Percentiles rank a stretch among this genome's conserved stretches.
Evolutionary conservation across 805 yeast species (phyloP).

Genomic region (Nakazawaea wyomingensis): DNA sequence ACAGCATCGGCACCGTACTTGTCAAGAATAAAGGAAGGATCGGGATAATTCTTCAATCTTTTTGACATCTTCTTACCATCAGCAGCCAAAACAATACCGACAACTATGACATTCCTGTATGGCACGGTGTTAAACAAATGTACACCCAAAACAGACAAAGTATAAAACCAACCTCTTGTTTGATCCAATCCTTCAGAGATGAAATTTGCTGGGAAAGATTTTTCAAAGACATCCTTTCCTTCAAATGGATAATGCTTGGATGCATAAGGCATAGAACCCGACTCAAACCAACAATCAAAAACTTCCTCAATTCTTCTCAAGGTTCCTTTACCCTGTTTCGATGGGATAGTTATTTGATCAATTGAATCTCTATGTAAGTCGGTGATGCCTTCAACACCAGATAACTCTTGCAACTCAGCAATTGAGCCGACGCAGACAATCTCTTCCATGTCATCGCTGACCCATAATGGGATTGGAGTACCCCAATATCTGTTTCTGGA

Average conservation of each 20-base stretch:
- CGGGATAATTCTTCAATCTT: constrained; percentile 96
- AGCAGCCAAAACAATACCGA: constrained; percentile 94
- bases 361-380: constrained; percentile 94
- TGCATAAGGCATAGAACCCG: constrained; percentile 99
- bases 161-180: constrained; percentile 99
- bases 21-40: constrained; percentile 75
- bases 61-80: constrained; percentile 99
- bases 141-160: constrained; percentile 91
- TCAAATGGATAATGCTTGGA: constrained; percentile 97
- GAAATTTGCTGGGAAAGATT: constrained; percentile 93
- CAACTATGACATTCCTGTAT: constrained; percentile 89
- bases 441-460: constrained; percentile 87
- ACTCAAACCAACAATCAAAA: constrained; percentile 99
- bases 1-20: constrained; percentile 97
- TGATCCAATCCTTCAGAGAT: constrained; percentile 99
- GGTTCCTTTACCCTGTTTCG: constrained; percentile 80
- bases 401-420: constrained; percentile 75
- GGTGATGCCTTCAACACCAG: constrained; percentile 75
- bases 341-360: constrained; percentile 90
- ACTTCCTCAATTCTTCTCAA: constrained; percentile 94
- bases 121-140: constrained; percentile 92
- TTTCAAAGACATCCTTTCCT: constrained; percentile 59
- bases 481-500: constrained; percentile 99
- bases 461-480: constrained; percentile 98
- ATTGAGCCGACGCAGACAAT: constrained; percentile 90